Percentiles rank a stretch among this genome's conserved stretches.
These are phyloP conservation scores for Coemansia sp. DNA, from an alignment of 192 early-diverging fungal species.

Conservation along the genomic window DNA sequence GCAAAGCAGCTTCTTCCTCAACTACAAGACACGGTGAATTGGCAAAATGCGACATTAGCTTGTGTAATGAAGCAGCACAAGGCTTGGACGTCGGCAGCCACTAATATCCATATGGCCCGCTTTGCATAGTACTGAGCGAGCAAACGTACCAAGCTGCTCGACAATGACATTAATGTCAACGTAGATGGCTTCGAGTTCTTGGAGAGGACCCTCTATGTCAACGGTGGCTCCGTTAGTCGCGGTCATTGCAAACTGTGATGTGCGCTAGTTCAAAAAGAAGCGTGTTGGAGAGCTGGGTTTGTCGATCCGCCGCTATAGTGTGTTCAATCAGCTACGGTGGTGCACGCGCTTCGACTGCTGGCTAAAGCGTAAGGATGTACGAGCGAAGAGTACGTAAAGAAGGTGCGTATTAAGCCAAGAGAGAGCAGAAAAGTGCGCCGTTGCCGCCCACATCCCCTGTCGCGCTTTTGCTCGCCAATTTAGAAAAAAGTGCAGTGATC, in stretches of 20 bases:
- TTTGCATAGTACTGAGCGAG: background rate
- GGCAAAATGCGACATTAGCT: background rate
- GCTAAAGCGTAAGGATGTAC: background rate
- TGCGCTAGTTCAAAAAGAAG: background rate
- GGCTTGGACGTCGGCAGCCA: background rate
- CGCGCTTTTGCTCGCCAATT: background rate
- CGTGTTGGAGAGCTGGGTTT: background rate
- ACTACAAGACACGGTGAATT: conserved; percentile 21
- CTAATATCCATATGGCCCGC: too few relatives aligned
- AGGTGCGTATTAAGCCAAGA: background rate
- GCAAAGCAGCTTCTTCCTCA: conserved; percentile 53
- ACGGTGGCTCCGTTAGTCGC: conserved; percentile 24
- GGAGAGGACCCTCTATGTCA: conserved; percentile 34
- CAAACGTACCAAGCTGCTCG: conserved; percentile 41
- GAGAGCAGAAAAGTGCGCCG: conserved; percentile 4
- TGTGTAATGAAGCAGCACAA: background rate
- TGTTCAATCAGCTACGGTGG: background rate
- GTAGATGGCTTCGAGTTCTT: conserved; percentile 37
- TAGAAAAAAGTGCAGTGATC: conserved; percentile 12
- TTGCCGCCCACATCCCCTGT: background rate
- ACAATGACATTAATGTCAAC: conserved; percentile 44
- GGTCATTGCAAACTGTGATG: conserved; percentile 15
- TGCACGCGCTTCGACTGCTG: background rate
- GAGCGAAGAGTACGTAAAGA: background rate
- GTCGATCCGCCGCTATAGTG: background rate